These are phyloP conservation scores for Pseudogymnoascus sp. DNA, from an alignment of 2,329 filamentous ascomycete genomes.

Conservation along the genomic window DNA sequence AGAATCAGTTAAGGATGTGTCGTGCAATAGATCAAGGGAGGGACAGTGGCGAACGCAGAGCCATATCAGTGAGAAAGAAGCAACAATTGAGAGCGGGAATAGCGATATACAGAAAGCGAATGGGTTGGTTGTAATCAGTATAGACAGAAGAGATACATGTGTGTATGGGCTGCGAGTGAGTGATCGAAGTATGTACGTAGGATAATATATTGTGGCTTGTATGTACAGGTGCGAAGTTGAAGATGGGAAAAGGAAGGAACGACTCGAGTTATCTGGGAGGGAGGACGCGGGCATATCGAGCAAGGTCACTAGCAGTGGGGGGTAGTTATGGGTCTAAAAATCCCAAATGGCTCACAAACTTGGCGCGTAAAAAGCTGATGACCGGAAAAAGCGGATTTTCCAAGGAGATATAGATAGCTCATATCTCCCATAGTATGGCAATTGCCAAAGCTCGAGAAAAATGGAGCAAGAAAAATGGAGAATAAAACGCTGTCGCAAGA, in stretches of 20 bases:
- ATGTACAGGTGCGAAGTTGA: background rate
- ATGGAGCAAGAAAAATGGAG: slow-evolving; percentile 1
- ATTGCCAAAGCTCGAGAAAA: background rate
- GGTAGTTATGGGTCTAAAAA: background rate
- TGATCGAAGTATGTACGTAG: background rate
- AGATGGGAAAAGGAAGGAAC: slow-evolving; percentile 12
- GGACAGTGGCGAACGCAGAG: background rate
- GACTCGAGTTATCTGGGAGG: background rate
- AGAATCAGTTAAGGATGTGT: background rate
- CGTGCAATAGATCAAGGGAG: background rate
- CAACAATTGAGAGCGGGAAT: slow-evolving; percentile 5
- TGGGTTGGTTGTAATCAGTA: slow-evolving; percentile 7
- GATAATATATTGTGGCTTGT: background rate
- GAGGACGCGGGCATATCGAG: slow-evolving; percentile 1
- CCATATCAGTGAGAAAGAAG: slow-evolving; percentile 3
- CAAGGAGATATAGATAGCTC: background rate
- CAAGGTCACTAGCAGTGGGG: slow-evolving; percentile 4
- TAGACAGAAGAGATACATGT: slow-evolving; percentile 1
- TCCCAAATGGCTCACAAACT: background rate
- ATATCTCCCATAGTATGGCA: background rate
- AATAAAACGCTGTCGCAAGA: slow-evolving; percentile 2
- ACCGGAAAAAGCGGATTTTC: background rate
- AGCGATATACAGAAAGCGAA: slow-evolving; percentile 14
- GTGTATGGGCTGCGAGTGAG: slow-evolving; percentile 13
- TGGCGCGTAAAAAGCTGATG: background rate